These are phyloP conservation scores for Phanerodontia chrysosporium DNA, from an alignment of 768 basidiomycete genomes.

Conservation along the genomic window DNA sequence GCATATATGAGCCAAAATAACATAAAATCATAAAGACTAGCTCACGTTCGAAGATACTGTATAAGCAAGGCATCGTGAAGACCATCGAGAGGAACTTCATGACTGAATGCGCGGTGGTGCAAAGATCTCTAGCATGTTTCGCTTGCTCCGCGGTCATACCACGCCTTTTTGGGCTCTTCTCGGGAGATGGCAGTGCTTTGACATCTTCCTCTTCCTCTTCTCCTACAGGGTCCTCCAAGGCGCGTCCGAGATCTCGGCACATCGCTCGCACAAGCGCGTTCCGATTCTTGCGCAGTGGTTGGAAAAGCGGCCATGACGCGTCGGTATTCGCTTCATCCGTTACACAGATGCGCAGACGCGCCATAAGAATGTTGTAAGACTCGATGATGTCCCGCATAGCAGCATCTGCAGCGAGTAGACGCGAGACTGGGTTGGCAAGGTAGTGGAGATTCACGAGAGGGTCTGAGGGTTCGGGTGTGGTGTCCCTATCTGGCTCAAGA, in stretches of 20 bases:
- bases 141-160: conserved; percentile 77
- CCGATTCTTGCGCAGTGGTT: conserved; percentile 56
- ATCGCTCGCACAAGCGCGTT: conserved; percentile 52
- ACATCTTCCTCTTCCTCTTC: background rate
- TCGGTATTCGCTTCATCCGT: conserved; percentile 43
- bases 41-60: conserved; percentile 59
- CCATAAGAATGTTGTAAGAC: conserved; percentile 67
- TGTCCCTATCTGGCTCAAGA: conserved; percentile 49
- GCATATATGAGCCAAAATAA: conserved; percentile 9
- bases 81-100: conserved; percentile 60
- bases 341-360: conserved; percentile 52
- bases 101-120: conserved; percentile 66
- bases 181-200: conserved; percentile 57
- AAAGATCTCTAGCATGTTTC: conserved; percentile 76
- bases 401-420: conserved; percentile 47
- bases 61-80: conserved; percentile 57
- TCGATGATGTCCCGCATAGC: conserved; percentile 60
- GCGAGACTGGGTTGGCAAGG: conserved; percentile 59
- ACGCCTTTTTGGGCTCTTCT: conserved; percentile 59
- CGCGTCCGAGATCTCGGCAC: conserved; percentile 65
- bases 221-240: conserved; percentile 51
- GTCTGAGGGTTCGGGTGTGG: conserved; percentile 73
- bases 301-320: conserved; percentile 68
- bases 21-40: conserved; percentile 11
- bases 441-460: conserved; percentile 62